Evolutionary conservation across 306 rosid species (phyloP).

Genomic region (Acmispon strigosus): DNA sequence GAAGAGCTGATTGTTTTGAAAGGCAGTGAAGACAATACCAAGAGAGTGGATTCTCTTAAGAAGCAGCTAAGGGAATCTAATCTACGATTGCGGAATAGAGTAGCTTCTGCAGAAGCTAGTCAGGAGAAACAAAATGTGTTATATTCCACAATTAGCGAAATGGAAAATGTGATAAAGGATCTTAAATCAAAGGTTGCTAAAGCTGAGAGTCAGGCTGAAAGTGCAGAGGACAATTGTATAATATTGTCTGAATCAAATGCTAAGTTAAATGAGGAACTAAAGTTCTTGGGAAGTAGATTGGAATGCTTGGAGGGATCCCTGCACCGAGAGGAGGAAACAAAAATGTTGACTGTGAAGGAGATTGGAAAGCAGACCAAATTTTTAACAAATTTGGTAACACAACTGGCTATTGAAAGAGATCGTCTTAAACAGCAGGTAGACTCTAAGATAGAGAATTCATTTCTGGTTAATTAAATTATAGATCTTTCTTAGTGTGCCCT

Average conservation of each 20-base stretch:
- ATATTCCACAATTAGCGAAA: slow-evolving; percentile 49
- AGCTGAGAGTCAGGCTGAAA: slow-evolving; percentile 56
- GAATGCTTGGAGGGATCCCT: slow-evolving; percentile 49
- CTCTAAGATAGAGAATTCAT: background rate
- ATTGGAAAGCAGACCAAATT: slow-evolving; percentile 43
- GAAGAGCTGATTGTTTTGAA: slow-evolving; percentile 34
- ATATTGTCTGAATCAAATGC: slow-evolving; percentile 62
- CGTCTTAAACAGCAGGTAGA: slow-evolving; percentile 72
- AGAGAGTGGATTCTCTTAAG: slow-evolving; percentile 43
- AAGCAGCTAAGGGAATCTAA: slow-evolving; percentile 48
- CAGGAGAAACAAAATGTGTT: slow-evolving; percentile 61
- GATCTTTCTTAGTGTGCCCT: too few relatives aligned
- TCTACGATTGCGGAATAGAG: slow-evolving; percentile 40
- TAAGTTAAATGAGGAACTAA: slow-evolving; percentile 50
- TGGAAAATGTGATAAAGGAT: slow-evolving; percentile 61
- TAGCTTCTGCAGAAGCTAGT: slow-evolving; percentile 66
- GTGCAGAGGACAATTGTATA: slow-evolving; percentile 61
- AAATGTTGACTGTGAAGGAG: slow-evolving; percentile 52
- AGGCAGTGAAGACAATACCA: slow-evolving; percentile 5
- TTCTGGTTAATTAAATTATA: background rate
- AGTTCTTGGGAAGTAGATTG: slow-evolving; percentile 47
- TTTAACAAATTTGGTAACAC: slow-evolving; percentile 47
- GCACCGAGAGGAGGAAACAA: slow-evolving; percentile 51
- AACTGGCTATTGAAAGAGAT: slow-evolving; percentile 73
- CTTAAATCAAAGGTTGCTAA: slow-evolving; percentile 56